These are phyloP conservation scores for Cornus florida DNA, from an alignment of 148 eudicot genomes.

Conservation along the genomic window DNA sequence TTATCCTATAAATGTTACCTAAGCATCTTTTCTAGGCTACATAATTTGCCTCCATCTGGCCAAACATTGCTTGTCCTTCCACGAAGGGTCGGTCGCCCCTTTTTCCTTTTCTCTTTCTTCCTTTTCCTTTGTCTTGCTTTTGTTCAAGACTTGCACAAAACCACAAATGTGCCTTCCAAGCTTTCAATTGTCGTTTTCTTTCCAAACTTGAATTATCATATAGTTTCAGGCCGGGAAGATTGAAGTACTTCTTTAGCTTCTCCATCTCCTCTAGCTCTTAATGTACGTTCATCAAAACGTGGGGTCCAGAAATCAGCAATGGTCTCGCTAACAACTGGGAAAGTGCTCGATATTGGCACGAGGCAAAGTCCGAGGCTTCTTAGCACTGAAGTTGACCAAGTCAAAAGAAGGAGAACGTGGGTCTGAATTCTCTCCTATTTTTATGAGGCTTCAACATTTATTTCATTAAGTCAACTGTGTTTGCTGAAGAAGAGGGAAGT, in stretches of 20 bases:
- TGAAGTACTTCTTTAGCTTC: neutral
- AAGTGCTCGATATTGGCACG: conserved; percentile 81
- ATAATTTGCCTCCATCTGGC: conserved; percentile 19
- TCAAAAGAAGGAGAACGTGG: no score
- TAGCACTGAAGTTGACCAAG: no score
- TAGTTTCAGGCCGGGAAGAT: neutral
- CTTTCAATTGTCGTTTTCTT: neutral
- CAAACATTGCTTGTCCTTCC: conserved; percentile 14
- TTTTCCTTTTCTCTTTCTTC: neutral
- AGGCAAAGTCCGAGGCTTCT: conserved; percentile 79
- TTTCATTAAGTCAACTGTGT: no score
- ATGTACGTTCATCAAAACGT: conserved; percentile 68
- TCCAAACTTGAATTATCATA: neutral
- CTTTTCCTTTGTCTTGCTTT: conserved; percentile 14
- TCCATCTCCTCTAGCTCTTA: conserved; percentile 6
- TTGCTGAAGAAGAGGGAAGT: no score
- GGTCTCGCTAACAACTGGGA: conserved; percentile 67
- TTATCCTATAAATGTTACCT: conserved; percentile 5
- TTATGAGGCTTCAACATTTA: no score
- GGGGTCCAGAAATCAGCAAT: conserved; percentile 87
- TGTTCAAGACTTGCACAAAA: conserved; percentile 22
- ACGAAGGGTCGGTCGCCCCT: conserved; percentile 17
- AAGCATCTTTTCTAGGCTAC: conserved; percentile 15
- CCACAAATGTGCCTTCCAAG: conserved; percentile 24
- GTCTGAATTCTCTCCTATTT: no score